These are phyloP conservation scores for Entoloma clypeatum DNA, from an alignment of 1,284 basidiomycete genomes.

Conservation along the genomic window DNA sequence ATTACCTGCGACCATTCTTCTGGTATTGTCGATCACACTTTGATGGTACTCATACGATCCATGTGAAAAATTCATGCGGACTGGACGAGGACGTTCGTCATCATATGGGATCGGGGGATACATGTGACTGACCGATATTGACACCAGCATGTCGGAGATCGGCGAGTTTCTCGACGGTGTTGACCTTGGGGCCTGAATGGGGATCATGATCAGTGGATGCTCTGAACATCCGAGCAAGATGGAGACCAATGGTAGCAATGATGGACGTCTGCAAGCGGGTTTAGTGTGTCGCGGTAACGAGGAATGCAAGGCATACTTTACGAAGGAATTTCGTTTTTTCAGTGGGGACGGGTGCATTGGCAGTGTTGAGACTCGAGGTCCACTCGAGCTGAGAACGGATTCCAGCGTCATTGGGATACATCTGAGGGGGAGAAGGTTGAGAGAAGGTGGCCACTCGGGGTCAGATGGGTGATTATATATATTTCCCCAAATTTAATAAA, in stretches of 20 bases:
- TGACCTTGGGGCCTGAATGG: slow-evolving; percentile 81
- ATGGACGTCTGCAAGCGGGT: slow-evolving; percentile 72
- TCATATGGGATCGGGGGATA: slow-evolving; percentile 13
- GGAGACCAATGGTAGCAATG: slow-evolving; percentile 91
- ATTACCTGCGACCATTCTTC: slow-evolving; percentile 76
- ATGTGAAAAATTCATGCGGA: slow-evolving; percentile 99
- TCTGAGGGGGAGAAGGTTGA: slow-evolving; percentile 4
- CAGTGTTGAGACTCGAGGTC: slow-evolving; percentile 79
- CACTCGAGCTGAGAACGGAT: slow-evolving; percentile 87
- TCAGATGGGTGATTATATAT: background rate
- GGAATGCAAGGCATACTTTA: slow-evolving; percentile 59
- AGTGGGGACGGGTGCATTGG: slow-evolving; percentile 61
- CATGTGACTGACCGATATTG: slow-evolving; percentile 78
- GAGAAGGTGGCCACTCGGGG: background rate
- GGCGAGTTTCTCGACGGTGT: slow-evolving; percentile 80
- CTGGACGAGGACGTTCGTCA: slow-evolving; percentile 42
- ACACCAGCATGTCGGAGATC: slow-evolving; percentile 86
- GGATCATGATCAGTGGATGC: slow-evolving; percentile 8
- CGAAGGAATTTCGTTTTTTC: slow-evolving; percentile 82
- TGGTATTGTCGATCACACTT: slow-evolving; percentile 95
- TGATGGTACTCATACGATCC: slow-evolving; percentile 96
- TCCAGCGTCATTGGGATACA: slow-evolving; percentile 42
- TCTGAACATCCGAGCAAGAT: slow-evolving; percentile 1
- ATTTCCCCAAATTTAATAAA: slow-evolving; percentile 4
- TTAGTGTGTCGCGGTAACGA: slow-evolving; percentile 15